Conservation (phyloP, 2,329 filamentous ascomycete species). For the Cladosporium austrohemisphaericum region DNA sequence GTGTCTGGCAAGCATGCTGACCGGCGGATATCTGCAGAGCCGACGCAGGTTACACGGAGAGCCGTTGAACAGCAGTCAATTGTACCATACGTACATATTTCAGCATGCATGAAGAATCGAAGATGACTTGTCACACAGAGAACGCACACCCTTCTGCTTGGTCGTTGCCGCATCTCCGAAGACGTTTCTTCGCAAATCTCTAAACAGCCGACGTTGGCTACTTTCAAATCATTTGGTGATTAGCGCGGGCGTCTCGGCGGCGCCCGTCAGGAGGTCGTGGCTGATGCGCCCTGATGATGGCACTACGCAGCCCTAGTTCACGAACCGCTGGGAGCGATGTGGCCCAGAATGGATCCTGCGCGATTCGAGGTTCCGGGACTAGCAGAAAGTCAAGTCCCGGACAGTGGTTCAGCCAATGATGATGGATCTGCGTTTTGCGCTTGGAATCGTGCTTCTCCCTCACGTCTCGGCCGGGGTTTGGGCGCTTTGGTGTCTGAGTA, state of each 20-base stretch:
- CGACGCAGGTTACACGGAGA: not conserved
- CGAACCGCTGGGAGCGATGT: not conserved
- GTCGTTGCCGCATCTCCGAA: not conserved
- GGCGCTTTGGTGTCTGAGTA: conserved; percentile 5
- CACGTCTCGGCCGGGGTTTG: not conserved
- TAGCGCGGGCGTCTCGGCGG: conserved; percentile 3
- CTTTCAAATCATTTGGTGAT: not conserved
- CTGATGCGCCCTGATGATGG: conserved; percentile 12
- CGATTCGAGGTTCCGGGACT: conserved; percentile 10
- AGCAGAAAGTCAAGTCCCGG: conserved; percentile 9
- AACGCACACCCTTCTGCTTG: not conserved
- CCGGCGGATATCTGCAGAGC: not conserved
- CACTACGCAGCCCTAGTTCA: conserved; percentile 3
- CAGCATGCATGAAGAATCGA: conserved; percentile 2
- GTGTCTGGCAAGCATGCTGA: not conserved
- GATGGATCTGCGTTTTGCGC: not conserved
- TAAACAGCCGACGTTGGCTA: not conserved
- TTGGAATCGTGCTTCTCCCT: not conserved
- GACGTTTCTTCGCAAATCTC: conserved; percentile 11
- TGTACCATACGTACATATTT: not conserved
- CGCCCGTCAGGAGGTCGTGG: conserved; percentile 11
- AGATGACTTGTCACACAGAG: not conserved
- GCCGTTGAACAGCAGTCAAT: not conserved
- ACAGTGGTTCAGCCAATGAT: conserved; percentile 11
- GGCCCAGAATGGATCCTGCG: conserved; percentile 9